Conservation (phyloP, 78 protist genomes). For the Blattamonas nauphoetae region DNA sequence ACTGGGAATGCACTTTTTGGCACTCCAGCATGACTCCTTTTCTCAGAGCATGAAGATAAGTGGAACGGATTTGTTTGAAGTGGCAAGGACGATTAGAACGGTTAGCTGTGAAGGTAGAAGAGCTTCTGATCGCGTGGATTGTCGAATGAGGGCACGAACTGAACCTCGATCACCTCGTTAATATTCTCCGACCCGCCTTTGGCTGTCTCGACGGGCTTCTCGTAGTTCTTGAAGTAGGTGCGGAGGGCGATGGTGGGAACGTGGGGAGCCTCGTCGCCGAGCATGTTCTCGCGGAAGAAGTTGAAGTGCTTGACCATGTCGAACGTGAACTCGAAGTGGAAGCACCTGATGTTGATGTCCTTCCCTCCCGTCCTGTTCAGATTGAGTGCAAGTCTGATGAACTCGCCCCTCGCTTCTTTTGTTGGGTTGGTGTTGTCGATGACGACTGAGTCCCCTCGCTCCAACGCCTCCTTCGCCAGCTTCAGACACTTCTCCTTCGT, state of each 20-base stretch:
- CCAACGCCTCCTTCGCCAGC: slow-evolving; percentile 24
- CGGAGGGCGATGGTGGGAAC: background rate
- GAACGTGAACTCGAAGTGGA: slow-evolving; percentile 16
- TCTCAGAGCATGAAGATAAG: no score
- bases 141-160: background rate
- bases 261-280: background rate
- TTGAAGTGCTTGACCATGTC: slow-evolving; percentile 52
- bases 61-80: no score
- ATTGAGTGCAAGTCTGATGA: background rate
- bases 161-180: background rate
- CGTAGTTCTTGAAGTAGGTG: background rate
- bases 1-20: no score
- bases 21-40: no score
- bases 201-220: background rate
- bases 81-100: no score
- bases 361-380: slow-evolving; percentile 17
- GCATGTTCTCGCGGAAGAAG: slow-evolving; percentile 32
- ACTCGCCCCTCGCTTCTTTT: slow-evolving; percentile 12
- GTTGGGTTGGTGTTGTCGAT: slow-evolving; percentile 63
- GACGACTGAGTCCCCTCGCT: slow-evolving; percentile 41
- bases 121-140: background rate
- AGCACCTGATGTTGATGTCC: slow-evolving; percentile 37
- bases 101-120: no score
- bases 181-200: no score
- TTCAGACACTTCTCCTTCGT: slow-evolving; percentile 26